Evolutionary conservation across 2,329 filamentous ascomycete species (phyloP).

Genomic region (Diaporthe velutina): DNA sequence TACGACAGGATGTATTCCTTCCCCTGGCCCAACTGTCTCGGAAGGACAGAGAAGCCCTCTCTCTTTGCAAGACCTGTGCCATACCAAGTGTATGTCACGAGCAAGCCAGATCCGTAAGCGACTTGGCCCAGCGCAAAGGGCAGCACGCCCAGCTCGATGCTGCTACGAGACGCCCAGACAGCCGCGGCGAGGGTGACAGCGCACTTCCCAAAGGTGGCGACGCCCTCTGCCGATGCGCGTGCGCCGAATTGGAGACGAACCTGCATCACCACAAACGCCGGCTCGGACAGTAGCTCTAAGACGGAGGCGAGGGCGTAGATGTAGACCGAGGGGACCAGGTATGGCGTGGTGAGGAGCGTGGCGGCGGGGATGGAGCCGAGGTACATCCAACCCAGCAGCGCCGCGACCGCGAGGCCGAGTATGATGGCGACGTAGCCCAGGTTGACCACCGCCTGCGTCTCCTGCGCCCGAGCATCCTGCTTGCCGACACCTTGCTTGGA

Average conservation of each 20-base stretch:
- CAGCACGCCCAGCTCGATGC: slow-evolving; percentile 77
- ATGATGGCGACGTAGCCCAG: slow-evolving; percentile 37
- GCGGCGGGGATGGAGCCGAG: slow-evolving; percentile 61
- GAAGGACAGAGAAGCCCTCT: slow-evolving; percentile 78
- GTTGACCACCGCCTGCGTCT: slow-evolving; percentile 85
- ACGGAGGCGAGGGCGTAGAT: slow-evolving; percentile 70
- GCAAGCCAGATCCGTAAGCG: slow-evolving; percentile 77
- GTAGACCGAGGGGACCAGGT: slow-evolving; percentile 67
- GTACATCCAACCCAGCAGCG: slow-evolving; percentile 77
- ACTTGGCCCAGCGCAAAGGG: slow-evolving; percentile 92
- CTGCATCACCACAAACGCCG: slow-evolving; percentile 89
- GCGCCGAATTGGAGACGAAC: slow-evolving; percentile 83
- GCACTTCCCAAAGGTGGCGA: slow-evolving; percentile 84
- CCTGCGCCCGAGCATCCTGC: slow-evolving; percentile 42
- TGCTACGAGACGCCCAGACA: slow-evolving; percentile 68
- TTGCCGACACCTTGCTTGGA: slow-evolving; percentile 43
- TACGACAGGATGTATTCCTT: slow-evolving; percentile 65
- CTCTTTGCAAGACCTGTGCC: slow-evolving; percentile 67
- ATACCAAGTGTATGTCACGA: slow-evolving; percentile 77
- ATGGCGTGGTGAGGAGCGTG: slow-evolving; percentile 70
- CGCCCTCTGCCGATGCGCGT: slow-evolving; percentile 85
- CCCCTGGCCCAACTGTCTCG: slow-evolving; percentile 49
- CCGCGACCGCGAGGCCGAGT: slow-evolving; percentile 48
- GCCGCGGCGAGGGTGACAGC: slow-evolving; percentile 79
- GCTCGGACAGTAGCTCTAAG: slow-evolving; percentile 87